These are phyloP conservation scores for Arabidopsis hybrid DNA, from an alignment of 441 rosid species.

Conservation along the genomic window DNA sequence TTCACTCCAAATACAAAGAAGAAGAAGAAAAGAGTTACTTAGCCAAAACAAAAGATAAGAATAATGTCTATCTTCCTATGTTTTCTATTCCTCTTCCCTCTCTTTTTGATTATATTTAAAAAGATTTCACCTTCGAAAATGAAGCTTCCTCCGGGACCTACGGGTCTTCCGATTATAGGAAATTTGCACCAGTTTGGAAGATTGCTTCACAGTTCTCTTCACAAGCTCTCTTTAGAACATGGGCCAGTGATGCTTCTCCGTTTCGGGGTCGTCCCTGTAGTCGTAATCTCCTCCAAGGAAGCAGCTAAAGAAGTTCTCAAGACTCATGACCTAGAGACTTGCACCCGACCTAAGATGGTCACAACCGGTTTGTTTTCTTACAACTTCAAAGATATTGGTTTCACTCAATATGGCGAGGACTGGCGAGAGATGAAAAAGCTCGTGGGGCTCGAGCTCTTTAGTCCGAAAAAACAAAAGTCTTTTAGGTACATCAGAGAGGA, in stretches of 20 bases:
- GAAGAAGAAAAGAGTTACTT: not conserved
- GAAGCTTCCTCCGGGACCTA: slow-evolving; percentile 55
- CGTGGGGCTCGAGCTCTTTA: slow-evolving; percentile 50
- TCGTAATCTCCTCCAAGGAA: slow-evolving; percentile 47
- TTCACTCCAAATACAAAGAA: too few species aligned
- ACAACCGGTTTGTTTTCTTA: slow-evolving; percentile 43
- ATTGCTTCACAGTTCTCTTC: slow-evolving; percentile 45
- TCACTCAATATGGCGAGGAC: slow-evolving; percentile 44
- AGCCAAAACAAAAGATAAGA: not conserved
- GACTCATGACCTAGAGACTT: slow-evolving; percentile 42
- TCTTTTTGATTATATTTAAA: not conserved
- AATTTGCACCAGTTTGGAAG: slow-evolving; percentile 56
- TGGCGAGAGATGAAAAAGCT: slow-evolving; percentile 61
- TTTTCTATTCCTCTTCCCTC: slow-evolving; percentile 6
- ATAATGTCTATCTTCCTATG: slow-evolving; percentile 14
- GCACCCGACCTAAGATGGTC: slow-evolving; percentile 39
- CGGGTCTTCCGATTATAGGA: slow-evolving; percentile 54
- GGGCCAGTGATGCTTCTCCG: slow-evolving; percentile 56
- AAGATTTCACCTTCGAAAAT: not conserved
- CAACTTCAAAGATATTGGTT: slow-evolving; percentile 48
- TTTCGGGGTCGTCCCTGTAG: slow-evolving; percentile 42
- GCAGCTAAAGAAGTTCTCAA: slow-evolving; percentile 40
- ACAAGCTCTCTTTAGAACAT: slow-evolving; percentile 46
- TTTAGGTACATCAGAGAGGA: slow-evolving; percentile 45
- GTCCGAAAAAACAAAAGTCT: slow-evolving; percentile 48